Percentiles rank a stretch among this genome's conserved stretches.
Evolutionary conservation across 805 yeast genomes (phyloP).

Genomic region (Candida oleophila): DNA sequence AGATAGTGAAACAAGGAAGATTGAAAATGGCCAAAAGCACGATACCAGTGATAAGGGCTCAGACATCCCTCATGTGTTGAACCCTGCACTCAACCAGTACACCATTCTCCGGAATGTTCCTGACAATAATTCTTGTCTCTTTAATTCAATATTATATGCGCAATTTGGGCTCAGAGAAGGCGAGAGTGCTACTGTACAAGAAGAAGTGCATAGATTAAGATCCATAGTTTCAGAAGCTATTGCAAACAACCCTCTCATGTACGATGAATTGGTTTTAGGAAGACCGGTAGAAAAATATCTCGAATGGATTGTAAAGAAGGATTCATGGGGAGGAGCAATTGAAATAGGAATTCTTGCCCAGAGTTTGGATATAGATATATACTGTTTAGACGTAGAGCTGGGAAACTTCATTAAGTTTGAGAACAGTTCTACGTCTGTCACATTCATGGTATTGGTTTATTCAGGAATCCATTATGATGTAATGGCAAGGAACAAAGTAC

Average conservation of each 20-base stretch:
- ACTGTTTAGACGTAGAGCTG: constrained; percentile 65
- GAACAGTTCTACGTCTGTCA: constrained; percentile 20
- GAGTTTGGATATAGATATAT: constrained; percentile 49
- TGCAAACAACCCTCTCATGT: constrained; percentile 23
- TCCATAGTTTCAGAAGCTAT: constrained; percentile 50
- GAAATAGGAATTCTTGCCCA: constrained; percentile 64
- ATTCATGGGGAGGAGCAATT: constrained; percentile 84
- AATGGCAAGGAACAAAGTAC: constrained; percentile 36
- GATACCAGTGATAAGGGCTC: constrained; percentile 1
- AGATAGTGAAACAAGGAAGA: not conserved
- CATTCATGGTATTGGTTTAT: constrained; percentile 56
- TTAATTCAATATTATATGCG: constrained; percentile 62
- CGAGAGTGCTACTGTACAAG: not conserved
- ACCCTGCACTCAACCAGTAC: constrained; percentile 23
- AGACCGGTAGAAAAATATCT: constrained; percentile 47
- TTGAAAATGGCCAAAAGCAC: constrained; percentile 2
- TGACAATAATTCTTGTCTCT: constrained; percentile 78
- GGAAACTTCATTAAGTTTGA: constrained; percentile 55
- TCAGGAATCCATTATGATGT: constrained; percentile 76
- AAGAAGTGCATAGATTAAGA: constrained; percentile 46
- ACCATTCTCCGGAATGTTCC: constrained; percentile 59
- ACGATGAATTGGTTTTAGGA: constrained; percentile 59
- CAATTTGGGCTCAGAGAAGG: constrained; percentile 20
- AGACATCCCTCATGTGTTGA: constrained; percentile 25
- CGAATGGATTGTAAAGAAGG: constrained; percentile 57